Conservation (phyloP, 1,284 basidiomycete species). For the Ganoderma lucidum region DNA sequence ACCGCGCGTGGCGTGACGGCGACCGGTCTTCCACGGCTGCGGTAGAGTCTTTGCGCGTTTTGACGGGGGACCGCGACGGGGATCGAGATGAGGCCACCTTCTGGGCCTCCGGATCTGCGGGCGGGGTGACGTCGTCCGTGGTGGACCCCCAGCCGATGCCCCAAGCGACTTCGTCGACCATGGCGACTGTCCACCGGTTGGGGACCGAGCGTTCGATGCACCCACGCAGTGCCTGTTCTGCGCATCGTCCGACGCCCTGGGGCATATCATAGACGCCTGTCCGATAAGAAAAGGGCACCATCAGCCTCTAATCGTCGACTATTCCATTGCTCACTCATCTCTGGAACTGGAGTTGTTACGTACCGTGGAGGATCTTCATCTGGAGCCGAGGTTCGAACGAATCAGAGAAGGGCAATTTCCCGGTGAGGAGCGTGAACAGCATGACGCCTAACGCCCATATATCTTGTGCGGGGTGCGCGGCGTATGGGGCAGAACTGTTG, state of each 20-base stretch:
- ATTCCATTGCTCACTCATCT: neutral
- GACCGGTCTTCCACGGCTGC: conserved; percentile 37
- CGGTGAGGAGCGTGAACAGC: conserved; percentile 84
- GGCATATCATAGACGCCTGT: conserved; percentile 69
- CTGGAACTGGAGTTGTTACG: conserved; percentile 38
- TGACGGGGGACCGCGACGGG: conserved; percentile 32
- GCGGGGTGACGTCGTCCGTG: conserved; percentile 49
- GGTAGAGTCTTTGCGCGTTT: conserved; percentile 25
- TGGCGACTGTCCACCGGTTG: conserved; percentile 77
- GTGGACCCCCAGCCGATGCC: conserved; percentile 76
- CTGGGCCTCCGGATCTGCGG: conserved; percentile 27
- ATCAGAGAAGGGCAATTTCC: conserved; percentile 85
- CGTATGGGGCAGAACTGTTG: conserved; percentile 38
- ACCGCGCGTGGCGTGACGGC: conserved; percentile 30
- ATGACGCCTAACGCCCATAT: conserved; percentile 94
- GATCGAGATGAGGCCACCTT: conserved; percentile 32
- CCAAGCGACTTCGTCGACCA: conserved; percentile 82
- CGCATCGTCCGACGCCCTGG: conserved; percentile 67
- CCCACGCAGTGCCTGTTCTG: conserved; percentile 76
- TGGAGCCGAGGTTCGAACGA: conserved; percentile 89
- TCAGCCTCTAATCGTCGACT: conserved; percentile 19
- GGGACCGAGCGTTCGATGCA: conserved; percentile 71
- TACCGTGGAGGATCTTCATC: conserved; percentile 89
- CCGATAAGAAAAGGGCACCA: conserved; percentile 20
- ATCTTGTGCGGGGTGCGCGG: conserved; percentile 79